phyloP scores from a whole-genome alignment of 371 early-diverging fungal genomes.

The Actinomortierella ambigua region DNA sequence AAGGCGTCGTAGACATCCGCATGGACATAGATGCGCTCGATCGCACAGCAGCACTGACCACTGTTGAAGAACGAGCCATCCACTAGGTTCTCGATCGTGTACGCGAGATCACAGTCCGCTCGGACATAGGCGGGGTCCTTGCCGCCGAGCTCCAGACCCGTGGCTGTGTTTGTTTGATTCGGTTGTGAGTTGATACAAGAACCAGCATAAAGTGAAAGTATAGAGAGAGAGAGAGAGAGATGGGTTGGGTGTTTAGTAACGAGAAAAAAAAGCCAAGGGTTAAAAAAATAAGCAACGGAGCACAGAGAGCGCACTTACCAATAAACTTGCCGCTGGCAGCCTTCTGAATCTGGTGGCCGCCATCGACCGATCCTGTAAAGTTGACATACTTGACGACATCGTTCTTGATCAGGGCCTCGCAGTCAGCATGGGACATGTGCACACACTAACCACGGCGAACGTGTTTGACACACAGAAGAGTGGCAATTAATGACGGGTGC shows the following conservation, averaged over 20 bases:
- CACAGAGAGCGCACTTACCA: constrained; percentile 48
- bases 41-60: constrained; percentile 86
- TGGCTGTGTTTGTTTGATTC: constrained; percentile 43
- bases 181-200: neutral
- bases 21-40: constrained; percentile 88
- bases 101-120: constrained; percentile 72
- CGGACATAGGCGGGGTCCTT: constrained; percentile 89
- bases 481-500: neutral
- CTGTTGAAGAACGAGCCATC: constrained; percentile 88
- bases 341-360: constrained; percentile 71
- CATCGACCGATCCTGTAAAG: constrained; percentile 85
- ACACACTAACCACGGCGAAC: constrained; percentile 30
- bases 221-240: neutral
- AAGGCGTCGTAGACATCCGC: constrained; percentile 75
- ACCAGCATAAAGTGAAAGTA: neutral
- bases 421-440: constrained; percentile 63
- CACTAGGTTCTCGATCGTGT: constrained; percentile 75
- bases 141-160: constrained; percentile 86
- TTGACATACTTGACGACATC: constrained; percentile 71
- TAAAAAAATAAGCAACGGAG: neutral
- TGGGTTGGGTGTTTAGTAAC: neutral
- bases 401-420: constrained; percentile 64
- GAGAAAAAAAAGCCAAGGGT: neutral
- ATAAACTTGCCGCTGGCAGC: constrained; percentile 67
- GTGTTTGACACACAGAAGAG: neutral